Conservation (phyloP, 179 eudicot genomes). For the Silene vulgaris region DNA sequence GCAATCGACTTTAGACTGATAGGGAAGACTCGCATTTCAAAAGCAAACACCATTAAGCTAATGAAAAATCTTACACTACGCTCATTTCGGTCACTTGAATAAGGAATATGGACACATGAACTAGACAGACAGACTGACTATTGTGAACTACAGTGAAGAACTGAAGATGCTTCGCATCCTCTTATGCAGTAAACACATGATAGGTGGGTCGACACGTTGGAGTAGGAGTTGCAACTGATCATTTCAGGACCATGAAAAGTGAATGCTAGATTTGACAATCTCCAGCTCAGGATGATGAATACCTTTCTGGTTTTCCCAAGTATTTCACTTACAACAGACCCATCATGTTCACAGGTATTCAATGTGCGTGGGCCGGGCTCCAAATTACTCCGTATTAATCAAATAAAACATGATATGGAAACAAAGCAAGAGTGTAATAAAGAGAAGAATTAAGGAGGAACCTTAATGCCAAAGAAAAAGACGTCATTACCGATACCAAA, state of each 20-base stretch:
- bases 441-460: neutral
- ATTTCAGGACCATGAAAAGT: conserved; percentile 16
- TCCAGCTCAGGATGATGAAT: conserved; percentile 13
- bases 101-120: neutral
- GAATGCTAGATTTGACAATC: conserved; percentile 18
- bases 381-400: conserved; percentile 2
- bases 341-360: conserved; percentile 12
- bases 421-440: conserved; percentile 1
- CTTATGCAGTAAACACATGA: conserved; percentile 12
- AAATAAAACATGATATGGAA: neutral
- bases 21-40: neutral
- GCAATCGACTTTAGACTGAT: neutral
- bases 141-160: neutral
- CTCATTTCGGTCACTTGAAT: neutral
- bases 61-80: conserved; percentile 6
- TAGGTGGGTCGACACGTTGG: conserved; percentile 15
- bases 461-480: conserved; percentile 7
- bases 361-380: conserved; percentile 10
- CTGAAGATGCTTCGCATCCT: conserved; percentile 14
- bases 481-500: conserved; percentile 17
- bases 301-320: conserved; percentile 3
- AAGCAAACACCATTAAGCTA: neutral
- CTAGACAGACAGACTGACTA: neutral
- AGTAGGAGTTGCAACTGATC: neutral
- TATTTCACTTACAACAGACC: conserved; percentile 13